Conservation (phyloP, 1,284 basidiomycete genomes). For the Ustilago nuda region DNA sequence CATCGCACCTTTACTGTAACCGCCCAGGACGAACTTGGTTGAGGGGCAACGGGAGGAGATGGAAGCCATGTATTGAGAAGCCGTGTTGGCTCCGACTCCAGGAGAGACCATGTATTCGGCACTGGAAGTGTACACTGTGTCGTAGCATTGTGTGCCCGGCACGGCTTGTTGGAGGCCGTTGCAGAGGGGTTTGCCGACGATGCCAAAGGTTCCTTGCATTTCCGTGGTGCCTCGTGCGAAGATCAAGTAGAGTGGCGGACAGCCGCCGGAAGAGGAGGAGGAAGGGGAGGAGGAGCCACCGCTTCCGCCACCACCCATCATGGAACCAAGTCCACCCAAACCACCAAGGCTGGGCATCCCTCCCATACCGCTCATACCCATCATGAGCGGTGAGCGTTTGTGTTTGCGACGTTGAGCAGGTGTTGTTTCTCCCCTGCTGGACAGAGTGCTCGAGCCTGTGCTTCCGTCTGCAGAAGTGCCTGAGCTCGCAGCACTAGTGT, state of each 20-base stretch:
- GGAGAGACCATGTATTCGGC: slow-evolving; percentile 36
- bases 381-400: slow-evolving; percentile 13
- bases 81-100: slow-evolving; percentile 9
- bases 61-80: slow-evolving; percentile 14
- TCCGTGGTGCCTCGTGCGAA: slow-evolving; percentile 40
- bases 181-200: slow-evolving; percentile 43
- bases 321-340: not conserved
- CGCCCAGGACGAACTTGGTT: slow-evolving; percentile 33
- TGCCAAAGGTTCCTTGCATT: slow-evolving; percentile 40
- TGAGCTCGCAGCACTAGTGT: not conserved
- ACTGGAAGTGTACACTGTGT: slow-evolving; percentile 25
- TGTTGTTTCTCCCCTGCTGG: not conserved
- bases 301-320: not conserved
- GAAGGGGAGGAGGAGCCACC: not conserved
- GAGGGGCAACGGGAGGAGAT: slow-evolving; percentile 15
- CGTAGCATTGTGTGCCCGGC: slow-evolving; percentile 37
- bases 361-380: slow-evolving; percentile 1
- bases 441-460: not conserved
- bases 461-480: not conserved
- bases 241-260: slow-evolving; percentile 38
- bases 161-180: slow-evolving; percentile 15
- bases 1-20: slow-evolving; percentile 41
- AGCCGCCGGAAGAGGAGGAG: slow-evolving; percentile 8
- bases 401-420: not conserved
- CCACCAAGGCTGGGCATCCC: slow-evolving; percentile 2